phyloP scores from a whole-genome alignment of 805 yeast species.

The Ogataea nonfermentans region DNA sequence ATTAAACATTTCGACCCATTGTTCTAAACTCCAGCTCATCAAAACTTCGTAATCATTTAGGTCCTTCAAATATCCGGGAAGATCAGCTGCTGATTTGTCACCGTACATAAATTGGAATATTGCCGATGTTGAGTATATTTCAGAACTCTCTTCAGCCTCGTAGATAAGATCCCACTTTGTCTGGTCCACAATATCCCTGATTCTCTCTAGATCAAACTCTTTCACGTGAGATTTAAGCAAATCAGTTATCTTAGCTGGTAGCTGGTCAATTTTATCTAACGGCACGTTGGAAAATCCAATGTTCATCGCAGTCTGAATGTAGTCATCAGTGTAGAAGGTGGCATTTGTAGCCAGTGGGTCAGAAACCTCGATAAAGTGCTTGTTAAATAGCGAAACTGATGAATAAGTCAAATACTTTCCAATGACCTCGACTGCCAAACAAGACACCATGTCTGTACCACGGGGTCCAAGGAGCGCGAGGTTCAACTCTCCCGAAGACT shows the following conservation, averaged over 20 bases:
- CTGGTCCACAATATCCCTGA: constrained; percentile 67
- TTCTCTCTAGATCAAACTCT: constrained; percentile 59
- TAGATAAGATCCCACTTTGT: constrained; percentile 59
- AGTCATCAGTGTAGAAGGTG: constrained; percentile 73
- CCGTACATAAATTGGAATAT: constrained; percentile 84
- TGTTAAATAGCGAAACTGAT: constrained; percentile 72
- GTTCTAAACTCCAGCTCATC: constrained; percentile 54
- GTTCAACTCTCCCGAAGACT: constrained; percentile 70
- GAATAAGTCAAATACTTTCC: constrained; percentile 74
- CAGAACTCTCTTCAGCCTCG: constrained; percentile 62
- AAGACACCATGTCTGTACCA: constrained; percentile 46
- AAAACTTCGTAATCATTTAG: constrained; percentile 61
- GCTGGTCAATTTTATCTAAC: constrained; percentile 52
- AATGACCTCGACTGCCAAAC: constrained; percentile 69
- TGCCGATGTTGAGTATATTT: constrained; percentile 60
- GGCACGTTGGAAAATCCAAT: constrained; percentile 74
- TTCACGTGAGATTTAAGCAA: constrained; percentile 53
- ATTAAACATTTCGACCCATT: constrained; percentile 64
- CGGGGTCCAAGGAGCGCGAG: constrained; percentile 84
- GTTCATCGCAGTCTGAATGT: constrained; percentile 56
- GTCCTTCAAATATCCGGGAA: constrained; percentile 53
- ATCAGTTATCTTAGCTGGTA: constrained; percentile 49
- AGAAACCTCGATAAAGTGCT: constrained; percentile 72
- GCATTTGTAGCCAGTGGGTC: constrained; percentile 78
- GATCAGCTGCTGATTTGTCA: constrained; percentile 53